Percentiles rank a stretch among this genome's conserved stretches.
Conservation (phyloP, 2,329 filamentous ascomycete genomes). For the Colletotrichum tropicale region DNA sequence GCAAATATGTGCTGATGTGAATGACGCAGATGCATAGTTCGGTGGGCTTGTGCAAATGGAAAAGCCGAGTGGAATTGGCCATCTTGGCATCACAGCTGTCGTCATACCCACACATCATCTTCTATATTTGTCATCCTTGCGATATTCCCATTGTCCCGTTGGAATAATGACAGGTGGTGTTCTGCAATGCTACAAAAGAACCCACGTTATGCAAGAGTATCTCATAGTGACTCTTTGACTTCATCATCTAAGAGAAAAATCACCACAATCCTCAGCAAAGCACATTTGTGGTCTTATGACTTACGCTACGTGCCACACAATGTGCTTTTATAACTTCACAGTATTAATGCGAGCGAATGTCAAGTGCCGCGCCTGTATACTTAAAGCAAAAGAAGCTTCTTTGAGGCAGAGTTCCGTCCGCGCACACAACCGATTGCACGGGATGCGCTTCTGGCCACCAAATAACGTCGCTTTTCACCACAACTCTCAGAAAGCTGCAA, state of each 20-base stretch:
- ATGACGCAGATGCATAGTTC: not conserved
- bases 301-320: fast-evolving
- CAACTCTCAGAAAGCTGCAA: not conserved
- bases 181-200: not conserved
- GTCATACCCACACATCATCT: fast-evolving
- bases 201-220: too few relatives aligned
- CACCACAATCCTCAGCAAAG: too few relatives aligned
- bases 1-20: not conserved
- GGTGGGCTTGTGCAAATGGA: not conserved
- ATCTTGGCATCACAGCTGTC: fast-evolving
- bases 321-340: fast-evolving
- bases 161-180: fast-evolving
- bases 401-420: not conserved
- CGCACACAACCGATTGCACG: not conserved
- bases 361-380: not conserved
- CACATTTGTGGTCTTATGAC: not conserved
- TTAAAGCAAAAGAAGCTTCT: not conserved
- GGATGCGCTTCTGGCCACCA: not conserved
- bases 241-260: too few relatives aligned
- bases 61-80: fast-evolving
- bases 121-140: fast-evolving
- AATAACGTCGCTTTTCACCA: not conserved
- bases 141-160: fast-evolving
- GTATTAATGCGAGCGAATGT: fast-evolving
- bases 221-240: too few relatives aligned